Evolutionary conservation across 2,329 filamentous ascomycete species (phyloP).

Genomic region (Colletotrichum acutatum): DNA sequence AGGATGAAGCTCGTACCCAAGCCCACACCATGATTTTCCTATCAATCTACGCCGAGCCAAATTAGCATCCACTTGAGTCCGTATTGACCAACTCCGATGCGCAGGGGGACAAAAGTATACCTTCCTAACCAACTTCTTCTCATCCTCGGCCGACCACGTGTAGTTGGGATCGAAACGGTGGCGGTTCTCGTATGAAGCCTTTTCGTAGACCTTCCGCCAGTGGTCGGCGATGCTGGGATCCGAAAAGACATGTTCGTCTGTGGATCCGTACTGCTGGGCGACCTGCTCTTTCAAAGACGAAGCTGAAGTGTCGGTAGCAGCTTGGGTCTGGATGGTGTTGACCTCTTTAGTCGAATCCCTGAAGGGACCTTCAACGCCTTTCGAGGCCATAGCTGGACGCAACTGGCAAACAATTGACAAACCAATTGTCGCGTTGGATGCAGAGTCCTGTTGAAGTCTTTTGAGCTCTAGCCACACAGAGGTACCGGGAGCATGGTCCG

Average conservation of each 20-base stretch:
- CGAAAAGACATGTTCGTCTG: constrained; percentile 56
- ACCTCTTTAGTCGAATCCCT: constrained; percentile 26
- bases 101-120: constrained; percentile 39
- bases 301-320: constrained; percentile 16
- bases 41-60: constrained; percentile 55
- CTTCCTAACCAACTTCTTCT: constrained; percentile 57
- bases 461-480: constrained; percentile 2
- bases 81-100: no score
- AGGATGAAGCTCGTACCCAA: constrained; percentile 45
- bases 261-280: constrained; percentile 43
- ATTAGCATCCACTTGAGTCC: constrained; percentile 28
- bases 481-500: background rate
- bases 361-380: constrained; percentile 7
- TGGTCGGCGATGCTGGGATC: constrained; percentile 63
- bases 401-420: constrained; percentile 4
- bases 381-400: constrained; percentile 17
- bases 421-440: background rate
- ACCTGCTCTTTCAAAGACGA: constrained; percentile 20
- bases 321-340: constrained; percentile 13
- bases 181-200: constrained; percentile 67
- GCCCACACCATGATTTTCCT: constrained; percentile 47
- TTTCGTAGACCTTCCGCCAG: constrained; percentile 65
- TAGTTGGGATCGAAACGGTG: constrained; percentile 67
- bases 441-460: background rate
- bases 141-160: constrained; percentile 58